phyloP scores from a whole-genome alignment of 495 filamentous ascomycete species.

The Glarea lozoyensis region DNA sequence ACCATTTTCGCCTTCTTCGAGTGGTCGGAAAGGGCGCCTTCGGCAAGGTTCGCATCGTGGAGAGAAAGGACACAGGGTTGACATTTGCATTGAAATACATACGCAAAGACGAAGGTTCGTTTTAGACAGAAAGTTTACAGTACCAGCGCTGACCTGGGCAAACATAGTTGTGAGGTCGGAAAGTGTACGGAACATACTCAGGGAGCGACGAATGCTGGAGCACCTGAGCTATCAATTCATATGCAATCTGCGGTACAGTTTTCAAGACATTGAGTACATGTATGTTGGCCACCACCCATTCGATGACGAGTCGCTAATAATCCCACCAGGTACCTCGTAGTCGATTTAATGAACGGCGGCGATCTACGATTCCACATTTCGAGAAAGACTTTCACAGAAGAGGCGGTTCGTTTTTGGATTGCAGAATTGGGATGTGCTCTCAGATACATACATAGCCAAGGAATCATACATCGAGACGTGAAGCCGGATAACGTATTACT shows the following conservation, averaged over 20 bases:
- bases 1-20: constrained; percentile 89
- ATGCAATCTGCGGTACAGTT: constrained; percentile 97
- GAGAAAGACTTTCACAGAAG: constrained; percentile 94
- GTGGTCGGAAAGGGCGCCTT: constrained; percentile 98
- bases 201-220: constrained; percentile 94
- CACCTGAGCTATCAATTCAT: constrained; percentile 96
- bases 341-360: constrained; percentile 97
- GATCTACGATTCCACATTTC: constrained; percentile 98
- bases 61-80: constrained; percentile 78
- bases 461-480: constrained; percentile 92
- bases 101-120: constrained; percentile 92
- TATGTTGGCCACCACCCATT: constrained; percentile 25
- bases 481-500: constrained; percentile 96
- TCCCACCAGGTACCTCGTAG: constrained; percentile 76
- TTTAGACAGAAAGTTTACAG: neutral
- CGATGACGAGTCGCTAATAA: neutral
- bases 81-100: constrained; percentile 98
- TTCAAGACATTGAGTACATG: constrained; percentile 99
- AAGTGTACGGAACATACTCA: constrained; percentile 95
- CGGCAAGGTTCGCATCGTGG: constrained; percentile 96
- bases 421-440: constrained; percentile 88
- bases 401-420: constrained; percentile 94
- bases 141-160: constrained; percentile 10
- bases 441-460: constrained; percentile 81
- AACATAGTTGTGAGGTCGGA: constrained; percentile 84